phyloP scores from a whole-genome alignment of 352 stramenopile genomes.

The Pythium plurisporium region DNA sequence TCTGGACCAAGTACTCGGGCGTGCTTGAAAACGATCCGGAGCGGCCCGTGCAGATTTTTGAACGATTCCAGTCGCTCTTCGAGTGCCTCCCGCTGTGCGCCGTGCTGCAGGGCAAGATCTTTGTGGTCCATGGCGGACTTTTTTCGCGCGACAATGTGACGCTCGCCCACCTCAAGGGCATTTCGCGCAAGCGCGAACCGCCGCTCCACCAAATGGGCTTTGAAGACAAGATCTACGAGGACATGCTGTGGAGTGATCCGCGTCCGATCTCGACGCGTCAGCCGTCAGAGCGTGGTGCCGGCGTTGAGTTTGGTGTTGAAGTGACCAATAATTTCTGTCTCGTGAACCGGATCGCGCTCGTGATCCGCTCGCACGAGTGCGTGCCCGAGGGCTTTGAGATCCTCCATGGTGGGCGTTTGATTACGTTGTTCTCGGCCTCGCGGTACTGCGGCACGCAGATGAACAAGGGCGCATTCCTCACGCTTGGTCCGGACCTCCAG shows the following conservation, averaged over 20 bases:
- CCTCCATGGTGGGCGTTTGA: constrained; percentile 81
- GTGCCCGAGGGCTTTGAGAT: constrained; percentile 91
- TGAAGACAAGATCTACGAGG: constrained; percentile 92
- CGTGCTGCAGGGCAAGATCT: constrained; percentile 89
- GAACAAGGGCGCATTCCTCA: constrained; percentile 93
- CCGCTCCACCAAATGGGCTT: constrained; percentile 85
- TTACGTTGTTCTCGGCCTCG: constrained; percentile 91
- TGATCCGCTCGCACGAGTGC: constrained; percentile 94
- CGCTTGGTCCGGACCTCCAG: constrained; percentile 85
- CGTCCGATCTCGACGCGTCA: constrained; percentile 70
- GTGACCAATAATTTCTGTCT: constrained; percentile 93
- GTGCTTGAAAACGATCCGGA: constrained; percentile 51
- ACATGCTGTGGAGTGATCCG: constrained; percentile 92
- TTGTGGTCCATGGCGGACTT: constrained; percentile 93
- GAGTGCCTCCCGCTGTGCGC: constrained; percentile 87
- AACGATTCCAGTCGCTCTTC: constrained; percentile 80
- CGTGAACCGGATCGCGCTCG: constrained; percentile 90
- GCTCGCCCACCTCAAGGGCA: constrained; percentile 86
- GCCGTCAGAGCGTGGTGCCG: constrained; percentile 83
- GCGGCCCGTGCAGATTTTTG: constrained; percentile 49
- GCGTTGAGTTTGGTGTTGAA: constrained; percentile 90
- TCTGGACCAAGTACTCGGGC: constrained; percentile 81
- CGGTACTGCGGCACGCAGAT: constrained; percentile 91
- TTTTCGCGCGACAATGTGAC: constrained; percentile 91
- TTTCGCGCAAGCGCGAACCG: constrained; percentile 89